Percentiles rank a stretch among this genome's conserved stretches.
Evolutionary conservation across 2,329 filamentous ascomycete genomes (phyloP).

Genomic region (Sporothrix euskadiensis): DNA sequence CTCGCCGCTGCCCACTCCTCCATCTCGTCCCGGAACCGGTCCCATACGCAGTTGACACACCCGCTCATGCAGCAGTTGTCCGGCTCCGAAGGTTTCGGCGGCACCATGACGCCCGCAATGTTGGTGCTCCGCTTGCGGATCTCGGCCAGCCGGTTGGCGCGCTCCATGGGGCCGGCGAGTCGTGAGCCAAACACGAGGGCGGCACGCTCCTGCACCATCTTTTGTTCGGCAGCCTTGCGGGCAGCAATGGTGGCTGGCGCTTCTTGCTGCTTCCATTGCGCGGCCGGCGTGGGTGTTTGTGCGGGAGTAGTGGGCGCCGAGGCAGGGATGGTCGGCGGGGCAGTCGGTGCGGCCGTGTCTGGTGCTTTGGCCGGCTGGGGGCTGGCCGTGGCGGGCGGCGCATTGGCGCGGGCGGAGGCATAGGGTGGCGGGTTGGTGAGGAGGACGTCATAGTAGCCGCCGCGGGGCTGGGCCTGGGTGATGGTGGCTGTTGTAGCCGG

Average conservation of each 20-base stretch:
- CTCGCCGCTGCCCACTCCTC: conserved; percentile 78
- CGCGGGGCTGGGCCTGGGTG: conserved; percentile 53
- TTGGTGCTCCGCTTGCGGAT: conserved; percentile 60
- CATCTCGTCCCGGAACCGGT: conserved; percentile 84
- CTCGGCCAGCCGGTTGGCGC: conserved; percentile 60
- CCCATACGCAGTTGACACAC: conserved; percentile 97
- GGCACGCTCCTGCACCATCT: conserved; percentile 53
- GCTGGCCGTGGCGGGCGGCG: conserved; percentile 46
- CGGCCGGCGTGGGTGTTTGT: conserved; percentile 31
- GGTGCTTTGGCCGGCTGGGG: conserved; percentile 8
- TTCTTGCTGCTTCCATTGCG: background rate
- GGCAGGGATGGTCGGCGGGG: conserved; percentile 17
- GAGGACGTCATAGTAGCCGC: conserved; percentile 61
- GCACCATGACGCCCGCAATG: conserved; percentile 78
- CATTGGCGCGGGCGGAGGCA: conserved; percentile 46
- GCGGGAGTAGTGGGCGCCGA: conserved; percentile 32
- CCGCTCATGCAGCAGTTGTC: conserved; percentile 99
- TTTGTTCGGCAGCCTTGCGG: conserved; percentile 1
- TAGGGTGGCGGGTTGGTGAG: conserved; percentile 50
- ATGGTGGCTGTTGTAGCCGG: background rate
- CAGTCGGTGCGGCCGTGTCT: conserved; percentile 27
- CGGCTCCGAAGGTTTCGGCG: conserved; percentile 81
- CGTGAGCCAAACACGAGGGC: conserved; percentile 80
- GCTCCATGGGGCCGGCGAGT: conserved; percentile 70
- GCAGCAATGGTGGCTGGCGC: conserved; percentile 35